These are phyloP conservation scores for Avena atlantica DNA, from an alignment of 176 grass and related monocot genomes.

Conservation along the genomic window DNA sequence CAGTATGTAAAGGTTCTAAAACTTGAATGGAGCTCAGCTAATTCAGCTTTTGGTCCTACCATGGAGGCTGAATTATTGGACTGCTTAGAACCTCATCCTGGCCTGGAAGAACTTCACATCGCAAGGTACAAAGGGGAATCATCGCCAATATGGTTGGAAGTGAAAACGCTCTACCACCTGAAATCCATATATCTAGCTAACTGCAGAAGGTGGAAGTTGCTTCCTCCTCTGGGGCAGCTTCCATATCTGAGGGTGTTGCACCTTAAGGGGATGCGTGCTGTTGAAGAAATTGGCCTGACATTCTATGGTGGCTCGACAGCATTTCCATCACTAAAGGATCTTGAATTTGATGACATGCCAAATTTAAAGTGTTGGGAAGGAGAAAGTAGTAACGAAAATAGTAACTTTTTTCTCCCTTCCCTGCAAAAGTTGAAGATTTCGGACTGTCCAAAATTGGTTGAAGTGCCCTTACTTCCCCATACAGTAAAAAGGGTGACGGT, in stretches of 20 bases:
- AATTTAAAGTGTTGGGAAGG: conserved; percentile 29
- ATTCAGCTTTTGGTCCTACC: not conserved
- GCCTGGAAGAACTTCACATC: conserved; percentile 54
- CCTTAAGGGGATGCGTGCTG: conserved; percentile 34
- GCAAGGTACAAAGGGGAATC: conserved; percentile 45
- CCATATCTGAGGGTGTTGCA: conserved; percentile 40
- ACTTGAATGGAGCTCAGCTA: conserved; percentile 43
- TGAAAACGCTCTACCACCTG: conserved; percentile 11
- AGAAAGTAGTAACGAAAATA: not conserved
- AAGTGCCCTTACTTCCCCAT: conserved; percentile 43
- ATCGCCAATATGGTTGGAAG: conserved; percentile 46
- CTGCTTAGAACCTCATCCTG: conserved; percentile 44
- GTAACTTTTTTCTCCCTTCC: conserved; percentile 9
- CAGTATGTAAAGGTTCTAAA: conserved; percentile 37
- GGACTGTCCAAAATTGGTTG: conserved; percentile 48
- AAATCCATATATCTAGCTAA: conserved; percentile 40
- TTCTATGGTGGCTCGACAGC: conserved; percentile 32
- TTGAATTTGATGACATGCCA: conserved; percentile 44
- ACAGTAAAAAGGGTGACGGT: conserved; percentile 39
- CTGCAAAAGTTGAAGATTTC: conserved; percentile 43
- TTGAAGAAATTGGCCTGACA: conserved; percentile 33
- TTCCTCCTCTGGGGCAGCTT: conserved; percentile 61
- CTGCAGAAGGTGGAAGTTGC: conserved; percentile 40
- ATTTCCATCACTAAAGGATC: conserved; percentile 55
- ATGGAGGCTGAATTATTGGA: conserved; percentile 38